Evolutionary conservation across 2,329 filamentous ascomycete species (phyloP).

Genomic region (Clarireedia paspali): DNA sequence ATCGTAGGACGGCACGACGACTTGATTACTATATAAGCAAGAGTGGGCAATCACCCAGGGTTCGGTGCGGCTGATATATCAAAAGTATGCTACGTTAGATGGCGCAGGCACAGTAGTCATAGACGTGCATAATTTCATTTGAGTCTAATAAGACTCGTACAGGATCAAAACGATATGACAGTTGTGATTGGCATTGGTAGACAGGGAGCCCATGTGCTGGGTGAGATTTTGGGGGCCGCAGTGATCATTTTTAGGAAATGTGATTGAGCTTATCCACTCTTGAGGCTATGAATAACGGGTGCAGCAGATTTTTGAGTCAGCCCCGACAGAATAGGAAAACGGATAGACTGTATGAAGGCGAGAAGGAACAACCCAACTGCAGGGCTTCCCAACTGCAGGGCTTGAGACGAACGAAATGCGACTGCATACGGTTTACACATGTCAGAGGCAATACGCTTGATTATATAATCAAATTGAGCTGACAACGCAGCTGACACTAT

Average conservation of each 20-base stretch:
- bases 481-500: too few species aligned
- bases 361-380: too few species aligned
- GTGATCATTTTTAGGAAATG: background rate
- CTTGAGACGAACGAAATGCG: too few species aligned
- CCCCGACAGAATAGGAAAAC: background rate
- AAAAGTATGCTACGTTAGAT: background rate
- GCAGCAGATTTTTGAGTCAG: background rate
- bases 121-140: background rate
- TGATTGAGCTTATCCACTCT: background rate
- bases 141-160: background rate
- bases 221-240: background rate
- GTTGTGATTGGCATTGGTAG: background rate
- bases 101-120: background rate
- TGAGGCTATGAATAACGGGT: background rate
- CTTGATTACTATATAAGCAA: background rate
- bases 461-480: too few species aligned
- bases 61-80: conserved; percentile 1
- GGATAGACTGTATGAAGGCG: too few species aligned
- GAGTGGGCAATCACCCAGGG: background rate
- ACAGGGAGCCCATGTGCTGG: background rate
- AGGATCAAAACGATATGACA: background rate
- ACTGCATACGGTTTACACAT: too few species aligned
- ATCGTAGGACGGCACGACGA: background rate
- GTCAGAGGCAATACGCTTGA: too few species aligned
- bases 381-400: too few species aligned